Evolutionary conservation across 73 alveolate genomes (phyloP), one percentile per base, ranked within the genome.

Genomic region (Paramecium biaurelia): DNA sequence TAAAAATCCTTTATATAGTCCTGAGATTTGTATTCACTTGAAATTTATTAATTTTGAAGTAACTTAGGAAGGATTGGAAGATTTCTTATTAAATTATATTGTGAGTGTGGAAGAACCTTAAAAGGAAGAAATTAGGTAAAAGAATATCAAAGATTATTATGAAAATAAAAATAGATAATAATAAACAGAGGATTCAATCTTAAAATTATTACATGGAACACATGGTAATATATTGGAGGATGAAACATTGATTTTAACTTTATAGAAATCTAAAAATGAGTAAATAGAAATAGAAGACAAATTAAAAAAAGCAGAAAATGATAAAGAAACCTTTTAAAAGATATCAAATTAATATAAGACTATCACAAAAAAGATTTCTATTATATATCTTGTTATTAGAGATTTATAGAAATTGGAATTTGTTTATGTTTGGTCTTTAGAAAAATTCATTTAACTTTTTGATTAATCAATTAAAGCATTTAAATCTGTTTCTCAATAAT

Each of bases 1-100:
- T 12, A 99, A 98, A 93, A 95, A 98, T 89, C 99, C 99, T 5
- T 99, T 98, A 92, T 99, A 98, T 92, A 93, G 99, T 8, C 99
- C 99, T 8, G 99, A 99, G 92, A 96, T 98, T 70, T 98, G 99
- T 89, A 99, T 99, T 14, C 97, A 98, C 94, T 98, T 96, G 41
- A 97, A 97, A 59, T 95, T 98, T 96, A 96, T 99, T 41, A 98
- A 98, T 96, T 98, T 99, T 97, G 96, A 98, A 97, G 99, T 98
- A 57, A 99, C 99, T 0, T 97, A 95, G 94, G 98, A 98, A 85
- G 99, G 99, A 74, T 97, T 98, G 35, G 99, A 96, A 93, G 97
- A 92, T 28, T 93, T 89, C 28, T 53, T 93, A 85, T 76, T 93
- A 38, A 68, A 93, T 42, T 41, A 89, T 23, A 57, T 93, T 1